These are phyloP conservation scores for Xylaria sp. DNA, from an alignment of 2,329 filamentous ascomycete genomes.

Conservation along the genomic window DNA sequence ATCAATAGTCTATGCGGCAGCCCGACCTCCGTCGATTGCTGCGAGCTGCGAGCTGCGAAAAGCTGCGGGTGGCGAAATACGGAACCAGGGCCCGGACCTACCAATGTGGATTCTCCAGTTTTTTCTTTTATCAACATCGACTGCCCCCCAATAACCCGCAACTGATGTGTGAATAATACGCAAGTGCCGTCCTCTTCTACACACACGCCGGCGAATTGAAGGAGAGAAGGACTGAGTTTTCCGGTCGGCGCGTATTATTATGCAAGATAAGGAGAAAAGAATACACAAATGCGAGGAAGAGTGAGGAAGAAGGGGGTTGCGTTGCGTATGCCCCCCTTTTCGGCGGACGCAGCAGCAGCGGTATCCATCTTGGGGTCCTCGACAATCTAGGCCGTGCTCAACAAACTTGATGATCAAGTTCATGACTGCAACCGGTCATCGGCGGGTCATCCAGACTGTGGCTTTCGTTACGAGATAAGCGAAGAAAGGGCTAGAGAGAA, in stretches of 20 bases:
- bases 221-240: neutral
- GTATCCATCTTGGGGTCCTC: neutral
- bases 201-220: neutral
- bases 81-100: constrained; percentile 1
- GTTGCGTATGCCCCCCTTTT: neutral
- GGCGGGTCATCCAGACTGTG: neutral
- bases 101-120: constrained; percentile 1
- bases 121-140: neutral
- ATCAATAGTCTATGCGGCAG: neutral
- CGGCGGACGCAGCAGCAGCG: neutral
- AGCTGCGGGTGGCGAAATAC: constrained; percentile 3
- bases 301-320: neutral
- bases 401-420: neutral
- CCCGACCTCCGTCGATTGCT: neutral
- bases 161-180: too few species aligned
- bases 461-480: neutral
- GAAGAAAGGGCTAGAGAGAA: neutral
- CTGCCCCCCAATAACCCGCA: too few species aligned
- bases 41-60: too few species aligned
- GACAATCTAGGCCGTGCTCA: neutral
- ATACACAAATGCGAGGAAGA: neutral
- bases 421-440: neutral
- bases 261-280: neutral
- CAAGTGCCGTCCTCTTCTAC: neutral
- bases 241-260: neutral